These are phyloP conservation scores for Colletotrichum orchidophilum DNA, from an alignment of 2,329 filamentous ascomycete genomes.

Conservation along the genomic window DNA sequence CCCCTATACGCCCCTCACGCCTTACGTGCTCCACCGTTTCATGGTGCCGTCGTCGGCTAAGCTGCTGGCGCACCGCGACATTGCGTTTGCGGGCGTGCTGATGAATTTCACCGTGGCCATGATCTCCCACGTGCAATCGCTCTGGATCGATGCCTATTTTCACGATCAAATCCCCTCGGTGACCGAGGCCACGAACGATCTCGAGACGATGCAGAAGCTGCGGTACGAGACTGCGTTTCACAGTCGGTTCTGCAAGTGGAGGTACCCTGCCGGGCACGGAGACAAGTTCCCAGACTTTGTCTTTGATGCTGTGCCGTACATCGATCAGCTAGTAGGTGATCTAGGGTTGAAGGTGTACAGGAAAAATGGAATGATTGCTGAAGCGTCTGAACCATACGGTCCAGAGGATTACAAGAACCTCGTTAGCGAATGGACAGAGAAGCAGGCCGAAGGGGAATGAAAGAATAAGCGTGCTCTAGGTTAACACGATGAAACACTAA, in stretches of 20 bases:
- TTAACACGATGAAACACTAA: too few relatives aligned
- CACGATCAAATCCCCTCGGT: slow-evolving; percentile 53
- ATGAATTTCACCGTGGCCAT: slow-evolving; percentile 43
- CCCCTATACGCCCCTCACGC: slow-evolving; percentile 29
- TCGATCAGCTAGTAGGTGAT: slow-evolving; percentile 74
- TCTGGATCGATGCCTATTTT: slow-evolving; percentile 51
- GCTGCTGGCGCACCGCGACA: slow-evolving; percentile 35
- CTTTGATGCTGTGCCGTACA: slow-evolving; percentile 79
- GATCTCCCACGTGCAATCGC: slow-evolving; percentile 49
- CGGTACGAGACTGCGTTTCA: slow-evolving; percentile 68
- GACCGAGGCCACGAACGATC: slow-evolving; percentile 34
- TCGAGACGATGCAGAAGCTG: slow-evolving; percentile 50
- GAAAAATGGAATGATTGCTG: slow-evolving; percentile 62
- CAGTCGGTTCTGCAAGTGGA: slow-evolving; percentile 74
- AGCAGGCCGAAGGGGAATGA: neutral
- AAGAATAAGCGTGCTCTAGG: neutral
- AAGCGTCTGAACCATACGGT: slow-evolving; percentile 66
- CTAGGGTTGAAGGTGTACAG: slow-evolving; percentile 66
- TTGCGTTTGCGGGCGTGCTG: slow-evolving; percentile 45
- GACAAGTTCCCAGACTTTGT: slow-evolving; percentile 73
- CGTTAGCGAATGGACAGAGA: slow-evolving; percentile 58
- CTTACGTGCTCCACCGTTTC: slow-evolving; percentile 41
- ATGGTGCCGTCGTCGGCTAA: slow-evolving; percentile 39
- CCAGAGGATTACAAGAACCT: slow-evolving; percentile 66
- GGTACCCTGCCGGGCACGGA: slow-evolving; percentile 74